These are phyloP conservation scores for Paracoccidioides lutzii DNA, from an alignment of 2,329 filamentous ascomycete genomes.

Conservation along the genomic window DNA sequence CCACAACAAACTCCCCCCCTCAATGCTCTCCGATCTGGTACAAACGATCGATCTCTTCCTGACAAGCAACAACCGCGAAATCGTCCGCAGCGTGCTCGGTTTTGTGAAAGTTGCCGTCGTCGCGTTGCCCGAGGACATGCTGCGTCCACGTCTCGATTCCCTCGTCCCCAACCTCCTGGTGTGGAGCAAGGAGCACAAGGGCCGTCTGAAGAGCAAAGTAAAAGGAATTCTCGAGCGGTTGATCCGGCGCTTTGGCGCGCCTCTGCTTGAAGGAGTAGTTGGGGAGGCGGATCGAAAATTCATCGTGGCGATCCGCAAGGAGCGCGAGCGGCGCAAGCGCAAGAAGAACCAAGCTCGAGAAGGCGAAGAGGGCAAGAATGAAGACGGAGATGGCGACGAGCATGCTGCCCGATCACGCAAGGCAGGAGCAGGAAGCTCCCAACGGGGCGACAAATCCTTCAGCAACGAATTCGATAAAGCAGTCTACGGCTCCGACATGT, in stretches of 20 bases:
- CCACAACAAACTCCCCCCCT: constrained; percentile 52
- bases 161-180: constrained; percentile 84
- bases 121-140: constrained; percentile 63
- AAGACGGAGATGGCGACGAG: constrained; percentile 29
- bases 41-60: constrained; percentile 94
- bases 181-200: constrained; percentile 97
- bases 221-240: constrained; percentile 96
- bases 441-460: constrained; percentile 40
- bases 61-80: constrained; percentile 91
- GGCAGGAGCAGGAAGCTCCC: constrained; percentile 11
- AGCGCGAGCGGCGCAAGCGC: constrained; percentile 77
- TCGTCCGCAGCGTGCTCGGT: constrained; percentile 84
- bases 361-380: constrained; percentile 44
- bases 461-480: constrained; percentile 92
- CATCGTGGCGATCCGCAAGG: constrained; percentile 88
- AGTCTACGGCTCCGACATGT: constrained; percentile 66
- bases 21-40: constrained; percentile 70
- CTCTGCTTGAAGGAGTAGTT: constrained; percentile 64
- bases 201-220: constrained; percentile 90
- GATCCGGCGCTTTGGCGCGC: constrained; percentile 78
- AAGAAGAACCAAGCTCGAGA: constrained; percentile 60
- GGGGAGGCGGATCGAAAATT: constrained; percentile 82
- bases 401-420: background rate
- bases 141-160: constrained; percentile 61
- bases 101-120: constrained; percentile 96